phyloP scores from a whole-genome alignment of 2,329 filamentous ascomycete species.

The Aspergillus fischeri region DNA sequence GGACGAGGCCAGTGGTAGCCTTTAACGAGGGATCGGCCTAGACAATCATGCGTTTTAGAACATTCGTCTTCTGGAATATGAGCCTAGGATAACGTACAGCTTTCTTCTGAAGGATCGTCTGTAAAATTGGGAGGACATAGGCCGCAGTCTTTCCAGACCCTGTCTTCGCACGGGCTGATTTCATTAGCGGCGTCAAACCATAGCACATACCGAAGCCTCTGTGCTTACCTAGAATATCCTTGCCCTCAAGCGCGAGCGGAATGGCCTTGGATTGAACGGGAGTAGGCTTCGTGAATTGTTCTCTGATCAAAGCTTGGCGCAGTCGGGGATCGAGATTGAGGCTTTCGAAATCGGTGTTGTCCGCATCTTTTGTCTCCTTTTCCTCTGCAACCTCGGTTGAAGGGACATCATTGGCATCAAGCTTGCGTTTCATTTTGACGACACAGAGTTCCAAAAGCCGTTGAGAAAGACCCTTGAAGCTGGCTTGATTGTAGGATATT shows the following conservation, averaged over 20 bases:
- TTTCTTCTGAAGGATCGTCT: constrained; percentile 77
- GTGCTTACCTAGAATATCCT: constrained; percentile 67
- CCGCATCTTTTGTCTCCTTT: constrained; percentile 20
- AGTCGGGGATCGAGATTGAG: constrained; percentile 80
- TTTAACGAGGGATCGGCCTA: constrained; percentile 38
- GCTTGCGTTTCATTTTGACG: constrained; percentile 47
- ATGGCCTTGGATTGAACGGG: constrained; percentile 83
- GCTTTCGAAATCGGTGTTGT: constrained; percentile 61
- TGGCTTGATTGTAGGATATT: constrained; percentile 1
- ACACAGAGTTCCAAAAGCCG: not conserved
- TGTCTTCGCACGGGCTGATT: constrained; percentile 77
- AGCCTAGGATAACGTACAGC: constrained; percentile 41
- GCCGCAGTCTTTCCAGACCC: constrained; percentile 98
- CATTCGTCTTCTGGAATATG: not conserved
- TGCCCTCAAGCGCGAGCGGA: constrained; percentile 78
- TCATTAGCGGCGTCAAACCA: constrained; percentile 13
- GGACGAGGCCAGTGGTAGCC: constrained; percentile 70
- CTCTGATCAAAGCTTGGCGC: constrained; percentile 77
- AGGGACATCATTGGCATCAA: constrained; percentile 46
- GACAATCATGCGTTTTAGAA: not conserved
- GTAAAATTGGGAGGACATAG: constrained; percentile 84
- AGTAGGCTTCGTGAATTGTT: constrained; percentile 83
- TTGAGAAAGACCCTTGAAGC: constrained; percentile 5
- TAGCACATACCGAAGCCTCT: too few species aligned
- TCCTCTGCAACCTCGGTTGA: constrained; percentile 29